A percentile compares a stretch with the other conserved stretches of the same genome.
These are phyloP conservation scores for Silene vulgaris DNA, from an alignment of 179 eudicot genomes.

Conservation along the genomic window DNA sequence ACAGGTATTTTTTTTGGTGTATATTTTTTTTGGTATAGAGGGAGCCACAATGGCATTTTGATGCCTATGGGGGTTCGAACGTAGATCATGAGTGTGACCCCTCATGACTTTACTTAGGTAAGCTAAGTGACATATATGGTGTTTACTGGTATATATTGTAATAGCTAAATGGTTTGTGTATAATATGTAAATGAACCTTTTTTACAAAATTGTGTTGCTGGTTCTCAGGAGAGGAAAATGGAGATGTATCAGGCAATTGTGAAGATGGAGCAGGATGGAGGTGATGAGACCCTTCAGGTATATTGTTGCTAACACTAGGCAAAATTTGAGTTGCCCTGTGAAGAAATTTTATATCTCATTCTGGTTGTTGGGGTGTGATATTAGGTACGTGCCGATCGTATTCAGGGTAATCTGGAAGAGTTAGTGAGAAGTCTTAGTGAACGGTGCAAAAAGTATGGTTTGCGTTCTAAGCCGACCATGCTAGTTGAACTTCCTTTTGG, in stretches of 20 bases:
- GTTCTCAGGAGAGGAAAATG: slow-evolving; percentile 81
- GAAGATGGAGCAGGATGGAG: slow-evolving; percentile 75
- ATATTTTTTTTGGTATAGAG: neutral
- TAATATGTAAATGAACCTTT: neutral
- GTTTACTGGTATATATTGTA: neutral
- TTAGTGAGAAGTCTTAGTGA: slow-evolving; percentile 77
- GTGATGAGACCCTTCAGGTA: slow-evolving; percentile 71
- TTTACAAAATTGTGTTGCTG: slow-evolving; percentile 1
- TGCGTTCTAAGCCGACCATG: slow-evolving; percentile 82
- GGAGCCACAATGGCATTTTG: neutral
- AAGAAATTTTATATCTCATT: slow-evolving; percentile 12
- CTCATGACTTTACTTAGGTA: neutral
- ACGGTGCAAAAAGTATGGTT: slow-evolving; percentile 92
- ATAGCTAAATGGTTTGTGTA: neutral
- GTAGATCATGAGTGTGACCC: neutral
- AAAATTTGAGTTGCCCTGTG: neutral
- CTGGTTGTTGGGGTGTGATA: slow-evolving; percentile 19
- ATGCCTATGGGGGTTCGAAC: neutral
- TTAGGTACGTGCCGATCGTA: slow-evolving; percentile 63
- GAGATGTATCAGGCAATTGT: slow-evolving; percentile 82
- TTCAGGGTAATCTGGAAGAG: slow-evolving; percentile 74
- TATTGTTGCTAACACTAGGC: slow-evolving; percentile 4
- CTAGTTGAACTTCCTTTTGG: slow-evolving; percentile 97
- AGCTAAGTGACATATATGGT: neutral
- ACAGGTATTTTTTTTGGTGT: slow-evolving; percentile 50